Conservation (phyloP, 139 green algal genomes). For the Dunaliella primolecta region DNA sequence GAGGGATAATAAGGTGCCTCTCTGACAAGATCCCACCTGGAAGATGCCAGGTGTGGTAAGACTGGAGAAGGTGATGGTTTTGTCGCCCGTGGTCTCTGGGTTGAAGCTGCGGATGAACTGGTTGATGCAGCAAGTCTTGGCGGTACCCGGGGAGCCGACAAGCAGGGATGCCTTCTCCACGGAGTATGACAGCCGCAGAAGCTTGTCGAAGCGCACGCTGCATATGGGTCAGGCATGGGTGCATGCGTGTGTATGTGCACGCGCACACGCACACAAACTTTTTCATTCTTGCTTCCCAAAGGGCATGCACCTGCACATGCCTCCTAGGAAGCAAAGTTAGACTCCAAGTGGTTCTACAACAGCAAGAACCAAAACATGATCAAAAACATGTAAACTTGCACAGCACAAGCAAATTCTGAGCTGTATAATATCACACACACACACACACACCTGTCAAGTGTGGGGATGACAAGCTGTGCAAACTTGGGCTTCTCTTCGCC, state of each 20-base stretch:
- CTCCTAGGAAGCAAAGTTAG: no score
- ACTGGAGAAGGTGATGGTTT: slow-evolving; percentile 92
- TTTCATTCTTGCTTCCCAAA: no score
- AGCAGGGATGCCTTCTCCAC: slow-evolving; percentile 72
- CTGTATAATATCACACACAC: no score
- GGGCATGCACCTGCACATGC: no score
- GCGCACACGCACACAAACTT: no score
- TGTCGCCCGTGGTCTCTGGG: slow-evolving; percentile 60
- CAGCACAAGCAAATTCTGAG: no score
- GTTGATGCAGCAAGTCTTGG: slow-evolving; percentile 85
- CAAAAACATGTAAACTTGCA: no score
- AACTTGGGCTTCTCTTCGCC: slow-evolving; percentile 83
- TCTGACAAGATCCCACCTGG: no score
- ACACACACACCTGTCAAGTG: slow-evolving; percentile 39
- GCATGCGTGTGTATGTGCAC: background rate
- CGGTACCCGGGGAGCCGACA: slow-evolving; percentile 87
- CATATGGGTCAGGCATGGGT: slow-evolving; percentile 51
- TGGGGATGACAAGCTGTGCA: slow-evolving; percentile 88
- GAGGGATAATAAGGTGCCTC: no score
- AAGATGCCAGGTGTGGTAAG: slow-evolving; percentile 92
- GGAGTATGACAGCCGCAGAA: slow-evolving; percentile 72
- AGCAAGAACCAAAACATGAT: no score
- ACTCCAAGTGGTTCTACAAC: no score
- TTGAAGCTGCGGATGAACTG: slow-evolving; percentile 80
- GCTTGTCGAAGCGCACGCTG: slow-evolving; percentile 76